Evolutionary conservation across 2,329 filamentous ascomycete genomes (phyloP), one percentile per base, ranked within the genome.

Genomic region (Fusarium cyanostomum): DNA sequence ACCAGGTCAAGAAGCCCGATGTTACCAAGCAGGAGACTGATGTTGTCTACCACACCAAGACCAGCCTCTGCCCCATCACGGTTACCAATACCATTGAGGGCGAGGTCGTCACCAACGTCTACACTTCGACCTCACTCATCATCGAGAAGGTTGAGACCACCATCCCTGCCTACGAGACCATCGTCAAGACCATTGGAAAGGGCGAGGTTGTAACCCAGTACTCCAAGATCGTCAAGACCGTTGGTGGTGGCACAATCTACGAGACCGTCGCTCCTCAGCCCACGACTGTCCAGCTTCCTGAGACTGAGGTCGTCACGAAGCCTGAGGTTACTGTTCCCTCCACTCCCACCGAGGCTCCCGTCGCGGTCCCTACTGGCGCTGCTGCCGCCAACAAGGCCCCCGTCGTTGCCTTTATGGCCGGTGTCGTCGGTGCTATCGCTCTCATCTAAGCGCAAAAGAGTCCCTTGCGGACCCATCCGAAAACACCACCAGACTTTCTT

Each of bases 21-120:
- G 59, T 74, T 33, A 78, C 75, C 3, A 73, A 74, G 18, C 75
- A 74, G 1, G 70, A 71, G 10, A 43, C 44, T 6, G 53, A 73
- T 59, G 68, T 77, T 10, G 73, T 72, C 16, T 79, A 80, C 67
- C 75, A 71, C 5, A 82, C 80, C 28, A 55, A 77, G 42, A 83
- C 81, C 10, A 75, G 73, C 24, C 71, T 81, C 7, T 79, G 76
- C 69, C 80, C 81, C 11, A 66, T 82, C 6, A 77, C 77, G 4
- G 68, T 73, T 7, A 78, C 75, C 3, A 76, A 76, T 11, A 73
- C 73, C 3, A 75, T 69, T 8, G 52, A 57, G 37, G 67, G 70
- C 2, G 61, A 72, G 48, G 61, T 67, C 4, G 24, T 63, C 8
- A 71, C 64, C 48, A 61, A 65, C 18, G 70, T 70, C 6, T 68